Evolutionary conservation across 805 yeast species (phyloP), one percentile per base, ranked within the genome.

Genomic region (Dipodascopsis tothii): DNA sequence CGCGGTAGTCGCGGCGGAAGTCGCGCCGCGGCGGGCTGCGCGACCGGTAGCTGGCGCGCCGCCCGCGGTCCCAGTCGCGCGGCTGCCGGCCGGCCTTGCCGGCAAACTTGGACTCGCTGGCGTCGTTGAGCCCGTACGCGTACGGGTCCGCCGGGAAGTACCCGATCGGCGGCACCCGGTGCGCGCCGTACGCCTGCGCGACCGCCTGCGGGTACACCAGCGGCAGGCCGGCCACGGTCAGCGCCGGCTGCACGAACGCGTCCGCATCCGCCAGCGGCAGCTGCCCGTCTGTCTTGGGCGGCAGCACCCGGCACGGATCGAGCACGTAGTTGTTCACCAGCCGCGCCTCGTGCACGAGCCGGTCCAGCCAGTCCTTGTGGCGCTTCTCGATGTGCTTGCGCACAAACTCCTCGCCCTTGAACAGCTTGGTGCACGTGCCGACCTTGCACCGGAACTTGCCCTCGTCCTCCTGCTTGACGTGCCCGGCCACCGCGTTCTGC

Each of bases 391-490:
- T 50, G 22, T 51, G 55, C 22, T 51, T 51, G 17, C 35, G 34
- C 21, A 51, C 55, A 23, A 50, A 51, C n/a, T 50, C 54, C 25
- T 37, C 54, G 3, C 51, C 55, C 27, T 44, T 44, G 36, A 51
- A 51, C 9, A 51, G 41, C 27, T 51, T 51, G 11, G 50, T 43
- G 35, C 55, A 51, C 1, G 38, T 32, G 18, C 43, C 55, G 19
- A 51, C 54, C 19, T 42, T 43, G 37, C 55, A 51, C n/a, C 55
- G 35, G 19, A 30, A 51, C 39, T 43, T 50, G 18, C 37, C 36
- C 17, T 52, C 54, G 22, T 49, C 53, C 35, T 51, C 51, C 18
- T 38, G 42, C 20, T 28, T 30, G 25, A 50, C 39, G 19, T 43
- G 54, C 4, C 27, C 21, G 3, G 39, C 18, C 6, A 51, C 39